Conservation (phyloP, 148 eudicot species). For the Heliamphora exappendiculata region DNA sequence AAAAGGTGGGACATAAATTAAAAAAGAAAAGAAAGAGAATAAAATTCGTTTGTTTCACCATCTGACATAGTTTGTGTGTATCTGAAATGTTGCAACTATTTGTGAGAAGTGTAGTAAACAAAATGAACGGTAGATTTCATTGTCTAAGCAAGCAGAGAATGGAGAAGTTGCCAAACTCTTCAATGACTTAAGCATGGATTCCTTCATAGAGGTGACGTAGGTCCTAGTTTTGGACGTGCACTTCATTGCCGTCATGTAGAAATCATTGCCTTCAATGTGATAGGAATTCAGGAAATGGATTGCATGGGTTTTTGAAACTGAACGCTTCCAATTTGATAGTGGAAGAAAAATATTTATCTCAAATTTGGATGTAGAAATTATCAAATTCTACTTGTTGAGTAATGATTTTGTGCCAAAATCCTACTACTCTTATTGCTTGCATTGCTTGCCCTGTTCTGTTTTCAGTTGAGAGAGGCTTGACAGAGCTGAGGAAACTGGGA, state of each 20-base stretch:
- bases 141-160: background rate
- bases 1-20: background rate
- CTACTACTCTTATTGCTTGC: background rate
- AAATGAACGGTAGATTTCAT: background rate
- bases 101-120: background rate
- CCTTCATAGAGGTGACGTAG: background rate
- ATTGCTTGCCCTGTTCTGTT: background rate
- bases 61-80: background rate
- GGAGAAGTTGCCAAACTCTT: background rate
- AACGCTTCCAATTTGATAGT: background rate
- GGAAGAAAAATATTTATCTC: background rate
- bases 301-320: background rate
- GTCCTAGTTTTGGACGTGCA: background rate
- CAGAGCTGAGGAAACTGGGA: slow-evolving; percentile 44
- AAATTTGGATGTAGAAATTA: background rate
- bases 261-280: background rate
- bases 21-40: background rate
- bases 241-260: background rate
- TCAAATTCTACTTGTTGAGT: background rate
- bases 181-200: background rate
- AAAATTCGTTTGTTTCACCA: background rate
- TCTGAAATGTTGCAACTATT: background rate
- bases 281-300: background rate
- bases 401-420: background rate
- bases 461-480: slow-evolving; percentile 25